Conservation (phyloP, 345 rosid species). For the Tarenaya hassleriana region DNA sequence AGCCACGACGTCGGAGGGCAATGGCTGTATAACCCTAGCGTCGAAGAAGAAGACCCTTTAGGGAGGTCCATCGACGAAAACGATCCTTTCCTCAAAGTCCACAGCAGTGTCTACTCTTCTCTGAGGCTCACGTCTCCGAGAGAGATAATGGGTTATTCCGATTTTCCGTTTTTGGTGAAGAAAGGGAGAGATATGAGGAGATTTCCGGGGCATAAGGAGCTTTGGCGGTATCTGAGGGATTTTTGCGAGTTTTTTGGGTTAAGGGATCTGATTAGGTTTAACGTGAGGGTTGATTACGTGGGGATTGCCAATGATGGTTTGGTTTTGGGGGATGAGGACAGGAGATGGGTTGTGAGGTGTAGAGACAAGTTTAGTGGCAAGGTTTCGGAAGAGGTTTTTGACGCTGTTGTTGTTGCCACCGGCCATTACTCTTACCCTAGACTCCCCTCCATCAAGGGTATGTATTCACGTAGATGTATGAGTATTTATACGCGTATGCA, state of each 20-base stretch:
- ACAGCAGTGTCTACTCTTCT: constrained; percentile 83
- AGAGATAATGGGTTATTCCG: constrained; percentile 86
- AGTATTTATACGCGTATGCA: no score
- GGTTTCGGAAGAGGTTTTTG: constrained; percentile 63
- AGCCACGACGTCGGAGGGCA: constrained; percentile 88
- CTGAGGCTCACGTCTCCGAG: constrained; percentile 66
- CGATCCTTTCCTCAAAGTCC: constrained; percentile 42
- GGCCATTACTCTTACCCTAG: constrained; percentile 86
- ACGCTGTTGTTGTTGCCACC: constrained; percentile 89
- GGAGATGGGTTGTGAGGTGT: constrained; percentile 71
- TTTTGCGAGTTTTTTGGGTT: constrained; percentile 62
- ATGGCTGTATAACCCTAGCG: constrained; percentile 66
- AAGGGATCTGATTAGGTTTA: constrained; percentile 68
- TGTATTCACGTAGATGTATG: background rate
- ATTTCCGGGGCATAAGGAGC: constrained; percentile 82
- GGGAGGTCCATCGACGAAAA: constrained; percentile 31
- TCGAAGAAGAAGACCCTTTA: constrained; percentile 47
- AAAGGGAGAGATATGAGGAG: constrained; percentile 73
- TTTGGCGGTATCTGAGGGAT: constrained; percentile 68
- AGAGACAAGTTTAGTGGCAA: constrained; percentile 31
- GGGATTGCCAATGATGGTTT: constrained; percentile 43
- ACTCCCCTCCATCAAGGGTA: constrained; percentile 77
- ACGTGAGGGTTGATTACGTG: constrained; percentile 70
- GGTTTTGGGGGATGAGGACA: constrained; percentile 38
- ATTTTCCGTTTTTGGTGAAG: constrained; percentile 74